Evolutionary conservation across 805 yeast species (phyloP).

Genomic region (Clavispora fructus): DNA sequence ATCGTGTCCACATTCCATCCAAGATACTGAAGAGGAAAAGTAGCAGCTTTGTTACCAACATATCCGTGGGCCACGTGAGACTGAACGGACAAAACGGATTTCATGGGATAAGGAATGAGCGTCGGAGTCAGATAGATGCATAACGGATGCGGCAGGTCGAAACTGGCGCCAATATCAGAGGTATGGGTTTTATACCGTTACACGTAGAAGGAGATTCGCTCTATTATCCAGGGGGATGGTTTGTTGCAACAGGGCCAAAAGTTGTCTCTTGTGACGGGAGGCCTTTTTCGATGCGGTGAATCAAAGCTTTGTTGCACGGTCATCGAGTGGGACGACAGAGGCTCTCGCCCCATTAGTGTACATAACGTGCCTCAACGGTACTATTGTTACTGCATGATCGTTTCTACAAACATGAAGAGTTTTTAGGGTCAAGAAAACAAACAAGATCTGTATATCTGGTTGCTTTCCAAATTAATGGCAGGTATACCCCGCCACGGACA

Average conservation of each 20-base stretch:
- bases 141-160: no score
- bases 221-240: no score
- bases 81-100: conserved; percentile 47
- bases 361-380: no score
- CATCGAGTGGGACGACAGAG: no score
- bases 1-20: conserved; percentile 94
- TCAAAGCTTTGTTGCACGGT: no score
- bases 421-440: background rate
- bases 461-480: background rate
- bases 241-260: no score
- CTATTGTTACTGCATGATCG: background rate
- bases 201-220: no score
- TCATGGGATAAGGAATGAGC: conserved; percentile 8
- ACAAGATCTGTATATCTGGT: background rate
- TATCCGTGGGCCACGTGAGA: conserved; percentile 95
- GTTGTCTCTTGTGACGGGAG: no score
- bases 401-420: no score
- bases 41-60: conserved; percentile 89
- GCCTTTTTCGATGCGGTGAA: no score
- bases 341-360: no score
- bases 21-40: conserved; percentile 77
- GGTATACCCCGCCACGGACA: background rate
- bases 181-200: background rate
- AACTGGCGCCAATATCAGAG: background rate
- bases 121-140: no score